Base-by-base conservation (phyloP, 2,329 filamentous ascomycete genomes). In the Sporothrix globosa region DNA sequence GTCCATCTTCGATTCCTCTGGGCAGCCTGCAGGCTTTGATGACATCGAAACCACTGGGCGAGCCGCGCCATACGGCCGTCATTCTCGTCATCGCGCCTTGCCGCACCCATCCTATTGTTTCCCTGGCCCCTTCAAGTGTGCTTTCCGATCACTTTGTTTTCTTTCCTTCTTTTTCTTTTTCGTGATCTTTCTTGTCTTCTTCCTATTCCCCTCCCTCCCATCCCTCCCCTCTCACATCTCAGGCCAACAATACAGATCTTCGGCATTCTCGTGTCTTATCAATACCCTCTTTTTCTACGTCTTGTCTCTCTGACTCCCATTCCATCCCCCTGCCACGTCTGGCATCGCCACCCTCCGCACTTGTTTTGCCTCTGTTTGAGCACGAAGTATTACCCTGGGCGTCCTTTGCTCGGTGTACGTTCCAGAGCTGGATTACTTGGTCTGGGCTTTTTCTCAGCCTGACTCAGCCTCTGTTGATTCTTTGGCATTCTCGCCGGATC, bases 21-120 rank as follows among this genome's bases (percentile, higher is more conserved):
- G 21, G 27, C 67, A 56, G 21, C 39, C 68, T 63, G 30, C 70
- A 60, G 67, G 65, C 65, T 39, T 67, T 61, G 60, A 60, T 39
- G 68, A 61, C 44, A 70, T 70, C 61, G 50, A 66, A 52, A 44
- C n/a, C 61, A 52, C 50, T 54, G 63, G 53, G 63, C 54, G 54
- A 52, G 65, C 69, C 65, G 69, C 65, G 69, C 69, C 69, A 70
- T 70, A 63, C 19, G 69, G 46, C 63, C 63, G 65, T 68, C 53
- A 61, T 68, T 68, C 65, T 70, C 69, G 63, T 60, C 69, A 68
- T 70, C 69, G 48, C 54, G 44, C 54, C 67, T 39, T 52, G 66
- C 46, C 24, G 30, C 21, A 11, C 48, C 48, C 44, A 7, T 63
- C 56, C 17, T 19, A 39, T 68, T 44, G n/a, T 13, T 61, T 67